Conservation (phyloP, 768 basidiomycete genomes). For the Tylopilus rubrobrunneus region DNA sequence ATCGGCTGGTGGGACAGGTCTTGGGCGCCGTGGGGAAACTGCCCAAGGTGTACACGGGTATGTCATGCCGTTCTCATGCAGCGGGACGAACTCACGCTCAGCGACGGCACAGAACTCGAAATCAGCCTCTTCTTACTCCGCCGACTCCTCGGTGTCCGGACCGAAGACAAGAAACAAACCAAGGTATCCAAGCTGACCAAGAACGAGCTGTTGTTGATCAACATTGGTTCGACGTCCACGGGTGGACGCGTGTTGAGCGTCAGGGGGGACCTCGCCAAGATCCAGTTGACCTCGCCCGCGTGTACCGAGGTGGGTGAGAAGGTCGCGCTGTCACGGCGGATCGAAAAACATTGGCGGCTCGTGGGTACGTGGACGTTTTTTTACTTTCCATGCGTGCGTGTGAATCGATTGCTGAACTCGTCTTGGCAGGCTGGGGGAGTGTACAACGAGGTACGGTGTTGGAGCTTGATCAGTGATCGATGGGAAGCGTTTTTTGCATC, state of each 20-base stretch:
- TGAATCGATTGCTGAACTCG: neutral
- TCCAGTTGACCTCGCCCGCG: slow-evolving; percentile 88
- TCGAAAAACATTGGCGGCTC: slow-evolving; percentile 98
- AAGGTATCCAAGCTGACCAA: slow-evolving; percentile 91
- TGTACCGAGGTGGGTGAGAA: slow-evolving; percentile 98
- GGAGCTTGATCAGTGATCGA: slow-evolving; percentile 57
- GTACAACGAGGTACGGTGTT: slow-evolving; percentile 81
- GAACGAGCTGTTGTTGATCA: slow-evolving; percentile 91
- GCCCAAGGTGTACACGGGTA: slow-evolving; percentile 89
- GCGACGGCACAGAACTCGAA: slow-evolving; percentile 62
- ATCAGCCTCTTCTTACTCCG: slow-evolving; percentile 94
- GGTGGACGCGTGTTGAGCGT: slow-evolving; percentile 93
- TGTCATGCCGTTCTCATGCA: neutral
- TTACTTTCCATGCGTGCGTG: neutral
- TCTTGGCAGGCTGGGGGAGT: slow-evolving; percentile 59
- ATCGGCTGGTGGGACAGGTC: slow-evolving; percentile 95
- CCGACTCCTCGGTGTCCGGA: slow-evolving; percentile 94
- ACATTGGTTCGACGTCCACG: slow-evolving; percentile 96
- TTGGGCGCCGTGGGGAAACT: slow-evolving; percentile 92
- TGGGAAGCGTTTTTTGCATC: neutral
- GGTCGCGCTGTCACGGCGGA: slow-evolving; percentile 89
- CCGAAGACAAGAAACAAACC: slow-evolving; percentile 98
- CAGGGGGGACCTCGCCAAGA: slow-evolving; percentile 93
- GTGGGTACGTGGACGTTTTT: slow-evolving; percentile 60
- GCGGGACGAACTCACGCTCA: too few relatives aligned